Conservation (phyloP, 495 filamentous ascomycete genomes). For the Bacidia gigantensis region DNA sequence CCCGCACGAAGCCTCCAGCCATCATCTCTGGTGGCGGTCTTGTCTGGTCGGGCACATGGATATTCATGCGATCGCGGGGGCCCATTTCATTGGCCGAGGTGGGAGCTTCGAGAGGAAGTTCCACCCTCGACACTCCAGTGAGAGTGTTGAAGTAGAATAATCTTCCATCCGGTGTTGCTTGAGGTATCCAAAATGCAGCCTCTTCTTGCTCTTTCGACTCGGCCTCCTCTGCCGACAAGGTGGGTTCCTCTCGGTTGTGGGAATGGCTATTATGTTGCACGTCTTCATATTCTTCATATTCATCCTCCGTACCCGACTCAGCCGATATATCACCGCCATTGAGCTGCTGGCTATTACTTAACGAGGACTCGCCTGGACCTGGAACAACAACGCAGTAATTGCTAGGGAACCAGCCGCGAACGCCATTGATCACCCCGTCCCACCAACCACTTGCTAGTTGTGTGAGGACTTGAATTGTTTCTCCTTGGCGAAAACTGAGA, state of each 20-base stretch:
- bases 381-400: slow-evolving; percentile 88
- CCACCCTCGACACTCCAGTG: slow-evolving; percentile 83
- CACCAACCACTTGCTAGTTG: slow-evolving; percentile 98
- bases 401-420: slow-evolving; percentile 96
- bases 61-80: slow-evolving; percentile 73
- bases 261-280: slow-evolving; percentile 51
- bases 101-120: slow-evolving; percentile 84
- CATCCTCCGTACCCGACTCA: slow-evolving; percentile 45
- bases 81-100: slow-evolving; percentile 68
- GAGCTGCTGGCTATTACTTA: slow-evolving; percentile 22
- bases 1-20: slow-evolving; percentile 65
- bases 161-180: slow-evolving; percentile 84
- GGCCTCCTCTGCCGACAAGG: slow-evolving; percentile 54
- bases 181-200: slow-evolving; percentile 95
- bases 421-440: slow-evolving; percentile 90
- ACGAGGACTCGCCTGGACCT: slow-evolving; percentile 48
- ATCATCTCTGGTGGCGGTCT: slow-evolving; percentile 86
- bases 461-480: slow-evolving; percentile 95
- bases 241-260: slow-evolving; percentile 38
- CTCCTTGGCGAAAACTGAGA: slow-evolving; percentile 87
- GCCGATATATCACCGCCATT: slow-evolving; percentile 42
- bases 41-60: slow-evolving; percentile 79
- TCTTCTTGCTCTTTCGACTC: slow-evolving; percentile 62
- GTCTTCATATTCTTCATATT: slow-evolving; percentile 55
- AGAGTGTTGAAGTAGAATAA: slow-evolving; percentile 98